A percentile compares a stretch with the other conserved stretches of the same genome.
These are phyloP conservation scores for Panicum virgatum DNA, from an alignment of 202 grass and related monocot species.

Conservation along the genomic window DNA sequence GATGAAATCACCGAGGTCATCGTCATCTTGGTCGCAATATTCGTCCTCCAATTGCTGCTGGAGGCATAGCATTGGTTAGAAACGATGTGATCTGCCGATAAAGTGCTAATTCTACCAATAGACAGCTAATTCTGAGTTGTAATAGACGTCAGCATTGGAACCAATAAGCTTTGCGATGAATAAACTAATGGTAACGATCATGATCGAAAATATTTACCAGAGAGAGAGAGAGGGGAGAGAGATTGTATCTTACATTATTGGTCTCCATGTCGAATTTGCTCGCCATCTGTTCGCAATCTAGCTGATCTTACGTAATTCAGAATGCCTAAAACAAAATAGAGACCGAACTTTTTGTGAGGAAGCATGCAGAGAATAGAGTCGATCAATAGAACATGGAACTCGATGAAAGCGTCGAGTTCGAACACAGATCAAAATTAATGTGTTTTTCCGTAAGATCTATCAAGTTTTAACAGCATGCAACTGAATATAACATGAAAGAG, in stretches of 20 bases:
- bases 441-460: no score
- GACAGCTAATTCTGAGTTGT: background rate
- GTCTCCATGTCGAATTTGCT: background rate
- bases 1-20: constrained; percentile 47
- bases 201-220: background rate
- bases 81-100: background rate
- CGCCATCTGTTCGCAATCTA: constrained; percentile 25
- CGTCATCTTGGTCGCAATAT: constrained; percentile 37
- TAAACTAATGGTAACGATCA: background rate
- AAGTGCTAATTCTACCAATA: background rate
- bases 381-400: background rate
- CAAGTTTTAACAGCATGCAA: background rate
- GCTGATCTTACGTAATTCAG: background rate
- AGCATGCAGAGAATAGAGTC: background rate
- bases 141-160: background rate
- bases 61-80: background rate
- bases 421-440: background rate
- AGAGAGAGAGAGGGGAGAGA: background rate
- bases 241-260: constrained; percentile 40
- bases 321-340: constrained; percentile 7
- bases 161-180: background rate
- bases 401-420: background rate
- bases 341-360: background rate
- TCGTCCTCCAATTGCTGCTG: constrained; percentile 37
- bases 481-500: background rate